phyloP scores from a whole-genome alignment of 306 rosid genomes.

The Lathyrus oleraceus region DNA sequence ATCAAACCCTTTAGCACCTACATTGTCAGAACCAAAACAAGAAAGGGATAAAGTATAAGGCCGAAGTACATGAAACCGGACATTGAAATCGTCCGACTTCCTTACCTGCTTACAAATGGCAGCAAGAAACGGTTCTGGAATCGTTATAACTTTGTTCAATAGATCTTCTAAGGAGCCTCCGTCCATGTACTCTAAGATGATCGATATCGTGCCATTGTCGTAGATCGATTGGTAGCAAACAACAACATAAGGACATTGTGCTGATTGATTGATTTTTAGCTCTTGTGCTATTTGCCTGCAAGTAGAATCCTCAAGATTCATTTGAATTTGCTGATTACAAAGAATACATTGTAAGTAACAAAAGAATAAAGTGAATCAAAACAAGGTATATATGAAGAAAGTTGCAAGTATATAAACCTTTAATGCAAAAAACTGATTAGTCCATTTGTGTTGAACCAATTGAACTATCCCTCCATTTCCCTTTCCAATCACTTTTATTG shows the following conservation, averaged over 20 bases:
- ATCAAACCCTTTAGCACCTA: conserved; percentile 83
- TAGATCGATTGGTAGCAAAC: conserved; percentile 78
- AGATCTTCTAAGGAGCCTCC: conserved; percentile 94
- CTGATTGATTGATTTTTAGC: conserved; percentile 81
- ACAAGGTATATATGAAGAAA: conserved; percentile 5
- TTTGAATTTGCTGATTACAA: conserved; percentile 69
- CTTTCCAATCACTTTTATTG: conserved; percentile 86
- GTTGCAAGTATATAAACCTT: conserved; percentile 56
- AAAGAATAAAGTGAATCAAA: conserved; percentile 4
- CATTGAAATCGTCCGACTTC: not conserved
- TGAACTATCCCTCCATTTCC: conserved; percentile 97
- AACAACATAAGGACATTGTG: conserved; percentile 86
- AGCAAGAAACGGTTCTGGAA: conserved; percentile 82
- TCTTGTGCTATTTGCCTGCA: conserved; percentile 73
- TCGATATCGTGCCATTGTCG: conserved; percentile 78
- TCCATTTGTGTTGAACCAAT: conserved; percentile 98
- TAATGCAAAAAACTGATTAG: conserved; percentile 92
- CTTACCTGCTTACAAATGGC: conserved; percentile 83
- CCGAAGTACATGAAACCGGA: not conserved
- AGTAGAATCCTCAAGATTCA: conserved; percentile 73
- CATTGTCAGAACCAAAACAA: conserved; percentile 29
- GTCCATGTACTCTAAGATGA: conserved; percentile 98
- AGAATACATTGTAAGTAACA: conserved; percentile 29
- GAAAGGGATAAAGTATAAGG: not conserved
- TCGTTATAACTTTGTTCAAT: conserved; percentile 65